Evolutionary conservation across 257 asterid species (phyloP).

Genomic region (Rehmannia glutinosa): DNA sequence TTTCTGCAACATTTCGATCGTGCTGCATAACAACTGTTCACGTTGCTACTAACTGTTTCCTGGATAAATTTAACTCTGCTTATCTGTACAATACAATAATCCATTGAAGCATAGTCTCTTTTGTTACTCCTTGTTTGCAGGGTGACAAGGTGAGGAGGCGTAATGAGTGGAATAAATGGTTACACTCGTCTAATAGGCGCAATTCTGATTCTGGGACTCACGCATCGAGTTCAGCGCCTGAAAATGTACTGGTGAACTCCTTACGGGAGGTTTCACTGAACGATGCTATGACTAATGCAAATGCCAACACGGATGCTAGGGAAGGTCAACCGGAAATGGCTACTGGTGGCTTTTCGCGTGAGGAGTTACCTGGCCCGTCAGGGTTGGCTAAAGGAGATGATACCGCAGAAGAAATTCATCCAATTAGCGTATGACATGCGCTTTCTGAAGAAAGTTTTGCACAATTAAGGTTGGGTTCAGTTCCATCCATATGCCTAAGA

Average conservation of each 20-base stretch:
- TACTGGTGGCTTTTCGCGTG: constrained; percentile 8
- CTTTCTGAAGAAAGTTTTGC: constrained; percentile 22
- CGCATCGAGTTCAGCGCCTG: constrained; percentile 30
- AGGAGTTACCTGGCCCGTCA: constrained; percentile 22
- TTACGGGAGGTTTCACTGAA: constrained; percentile 36
- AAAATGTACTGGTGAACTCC: constrained; percentile 32
- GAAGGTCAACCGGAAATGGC: constrained; percentile 23
- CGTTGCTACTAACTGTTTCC: background rate
- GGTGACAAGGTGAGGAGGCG: constrained; percentile 74
- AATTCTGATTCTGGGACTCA: constrained; percentile 31
- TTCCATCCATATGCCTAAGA: background rate
- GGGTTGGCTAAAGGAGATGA: constrained; percentile 32
- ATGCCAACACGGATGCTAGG: constrained; percentile 18
- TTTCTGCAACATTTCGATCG: background rate
- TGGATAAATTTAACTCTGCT: background rate
- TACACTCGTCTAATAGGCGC: constrained; percentile 16
- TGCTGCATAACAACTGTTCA: background rate
- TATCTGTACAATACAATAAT: too few species aligned
- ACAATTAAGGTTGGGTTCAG: constrained; percentile 29
- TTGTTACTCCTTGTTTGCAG: constrained; percentile 18
- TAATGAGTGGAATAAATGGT: constrained; percentile 66
- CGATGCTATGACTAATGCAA: constrained; percentile 19
- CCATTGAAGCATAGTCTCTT: too few species aligned
- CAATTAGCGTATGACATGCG: constrained; percentile 21
- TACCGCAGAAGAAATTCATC: constrained; percentile 22